Conservation (phyloP, 2,329 filamentous ascomycete species). For the Trichophaea hybrida region DNA sequence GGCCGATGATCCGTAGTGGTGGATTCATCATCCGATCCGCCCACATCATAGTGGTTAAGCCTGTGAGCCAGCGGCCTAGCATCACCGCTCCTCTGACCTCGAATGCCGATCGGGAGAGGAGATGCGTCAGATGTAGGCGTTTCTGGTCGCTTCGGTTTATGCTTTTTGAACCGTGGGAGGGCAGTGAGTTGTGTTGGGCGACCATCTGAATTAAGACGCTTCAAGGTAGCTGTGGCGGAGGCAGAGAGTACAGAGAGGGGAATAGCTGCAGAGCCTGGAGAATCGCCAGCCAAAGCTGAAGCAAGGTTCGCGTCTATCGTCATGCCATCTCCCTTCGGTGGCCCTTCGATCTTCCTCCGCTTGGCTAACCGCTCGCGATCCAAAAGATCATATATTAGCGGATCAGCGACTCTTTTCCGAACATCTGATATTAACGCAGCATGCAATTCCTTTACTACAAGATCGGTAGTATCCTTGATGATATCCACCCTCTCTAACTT, state of each 20-base stretch:
- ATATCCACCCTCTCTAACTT: constrained; percentile 57
- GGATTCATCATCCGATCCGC: constrained; percentile 57
- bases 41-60: constrained; percentile 56
- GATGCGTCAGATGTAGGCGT: constrained; percentile 48
- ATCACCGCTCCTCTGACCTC: constrained; percentile 42
- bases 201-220: neutral
- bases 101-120: constrained; percentile 45
- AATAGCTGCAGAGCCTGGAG: neutral
- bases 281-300: neutral
- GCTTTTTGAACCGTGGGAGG: constrained; percentile 61
- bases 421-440: constrained; percentile 83
- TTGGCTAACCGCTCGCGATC: constrained; percentile 70
- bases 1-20: constrained; percentile 21
- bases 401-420: constrained; percentile 70
- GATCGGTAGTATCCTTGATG: constrained; percentile 63
- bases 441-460: constrained; percentile 63
- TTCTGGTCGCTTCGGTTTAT: constrained; percentile 39
- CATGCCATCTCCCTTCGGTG: neutral
- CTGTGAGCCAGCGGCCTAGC: constrained; percentile 67
- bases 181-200: constrained; percentile 40
- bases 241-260: constrained; percentile 6
- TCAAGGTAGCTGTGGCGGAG: constrained; percentile 33
- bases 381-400: constrained; percentile 64
- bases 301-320: neutral
- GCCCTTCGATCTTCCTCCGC: constrained; percentile 48